Evolutionary conservation across 495 filamentous ascomycete genomes (phyloP).

Genomic region (Penicillium dipodomyicola): DNA sequence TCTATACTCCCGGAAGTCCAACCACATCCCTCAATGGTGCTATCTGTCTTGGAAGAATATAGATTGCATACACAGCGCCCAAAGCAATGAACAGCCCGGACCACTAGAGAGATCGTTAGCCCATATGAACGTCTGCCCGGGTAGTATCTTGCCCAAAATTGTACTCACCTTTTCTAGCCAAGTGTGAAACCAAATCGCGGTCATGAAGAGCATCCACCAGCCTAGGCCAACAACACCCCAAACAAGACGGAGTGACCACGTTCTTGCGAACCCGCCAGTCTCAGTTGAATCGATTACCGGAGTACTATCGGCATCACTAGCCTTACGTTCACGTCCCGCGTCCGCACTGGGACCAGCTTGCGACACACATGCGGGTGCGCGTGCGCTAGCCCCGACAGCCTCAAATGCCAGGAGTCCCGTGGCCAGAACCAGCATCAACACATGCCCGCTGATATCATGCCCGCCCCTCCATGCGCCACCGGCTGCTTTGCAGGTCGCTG

Average conservation of each 20-base stretch:
- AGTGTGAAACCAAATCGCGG: slow-evolving; percentile 94
- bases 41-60: slow-evolving; percentile 69
- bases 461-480: slow-evolving; percentile 86
- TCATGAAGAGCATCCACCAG: slow-evolving; percentile 98
- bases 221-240: slow-evolving; percentile 55
- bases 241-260: slow-evolving; percentile 50
- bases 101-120: slow-evolving; percentile 47
- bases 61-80: slow-evolving; percentile 65
- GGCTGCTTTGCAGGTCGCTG: slow-evolving; percentile 74
- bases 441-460: slow-evolving; percentile 92
- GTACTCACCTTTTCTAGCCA: slow-evolving; percentile 88
- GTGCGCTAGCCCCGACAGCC: slow-evolving; percentile 59
- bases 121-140: slow-evolving; percentile 9
- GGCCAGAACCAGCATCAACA: slow-evolving; percentile 84
- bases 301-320: slow-evolving; percentile 19
- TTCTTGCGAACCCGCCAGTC: slow-evolving; percentile 33
- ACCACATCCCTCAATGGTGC: slow-evolving; percentile 62
- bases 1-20: slow-evolving; percentile 72
- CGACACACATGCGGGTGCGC: slow-evolving; percentile 41
- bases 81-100: slow-evolving; percentile 72
- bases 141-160: slow-evolving; percentile 1
- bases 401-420: slow-evolving; percentile 79
- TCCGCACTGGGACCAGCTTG: slow-evolving; percentile 7
- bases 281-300: background rate
- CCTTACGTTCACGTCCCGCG: slow-evolving; percentile 53